These are phyloP conservation scores for Beauveria brongniartii DNA, from an alignment of 2,329 filamentous ascomycete species.

Conservation along the genomic window DNA sequence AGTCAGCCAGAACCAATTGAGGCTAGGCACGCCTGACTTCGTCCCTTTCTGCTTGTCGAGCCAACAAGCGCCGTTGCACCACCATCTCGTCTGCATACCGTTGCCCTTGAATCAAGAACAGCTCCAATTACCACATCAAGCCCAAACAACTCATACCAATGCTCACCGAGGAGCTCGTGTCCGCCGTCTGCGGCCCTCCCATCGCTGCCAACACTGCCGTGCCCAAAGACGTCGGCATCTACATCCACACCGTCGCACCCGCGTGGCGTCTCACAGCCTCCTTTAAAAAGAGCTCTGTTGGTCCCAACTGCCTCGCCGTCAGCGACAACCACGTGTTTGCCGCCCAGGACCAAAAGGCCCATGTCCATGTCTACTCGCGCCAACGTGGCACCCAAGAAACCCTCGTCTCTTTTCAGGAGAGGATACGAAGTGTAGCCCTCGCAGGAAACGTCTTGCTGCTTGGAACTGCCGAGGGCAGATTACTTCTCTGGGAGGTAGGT, in stretches of 20 bases:
- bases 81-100: not conserved
- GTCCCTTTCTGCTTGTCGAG: not conserved
- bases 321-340: slow-evolving; percentile 81
- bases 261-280: slow-evolving; percentile 63
- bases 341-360: slow-evolving; percentile 83
- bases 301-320: slow-evolving; percentile 69
- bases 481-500: slow-evolving; percentile 87
- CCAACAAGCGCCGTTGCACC: not conserved
- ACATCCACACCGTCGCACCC: slow-evolving; percentile 74
- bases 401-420: slow-evolving; percentile 78
- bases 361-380: slow-evolving; percentile 86
- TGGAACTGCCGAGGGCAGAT: slow-evolving; percentile 75
- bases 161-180: slow-evolving; percentile 53
- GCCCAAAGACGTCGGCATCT: slow-evolving; percentile 77
- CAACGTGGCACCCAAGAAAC: slow-evolving; percentile 81
- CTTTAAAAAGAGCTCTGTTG: slow-evolving; percentile 89
- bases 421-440: slow-evolving; percentile 69
- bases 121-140: not conserved
- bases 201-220: slow-evolving; percentile 54
- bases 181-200: slow-evolving; percentile 48
- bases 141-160: slow-evolving; percentile 26
- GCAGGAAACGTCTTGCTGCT: slow-evolving; percentile 66
- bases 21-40: not conserved
- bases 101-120: not conserved
- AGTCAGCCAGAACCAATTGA: not conserved